Percentiles rank a stretch among this genome's conserved stretches.
Evolutionary conservation across 2,329 filamentous ascomycete species (phyloP).

Genomic region (Exophiala spinifera): DNA sequence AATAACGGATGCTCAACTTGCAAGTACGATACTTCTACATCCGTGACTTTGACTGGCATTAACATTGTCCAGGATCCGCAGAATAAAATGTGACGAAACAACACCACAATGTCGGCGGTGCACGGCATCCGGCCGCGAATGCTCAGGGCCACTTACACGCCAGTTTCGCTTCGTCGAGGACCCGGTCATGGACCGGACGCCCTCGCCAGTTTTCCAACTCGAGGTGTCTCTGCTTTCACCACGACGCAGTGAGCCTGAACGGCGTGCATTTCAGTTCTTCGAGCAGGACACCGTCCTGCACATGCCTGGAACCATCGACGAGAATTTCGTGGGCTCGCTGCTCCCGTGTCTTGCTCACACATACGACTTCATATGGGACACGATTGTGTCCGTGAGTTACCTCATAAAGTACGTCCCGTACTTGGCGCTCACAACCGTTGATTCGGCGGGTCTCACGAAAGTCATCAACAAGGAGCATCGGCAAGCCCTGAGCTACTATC

Average conservation of each 20-base stretch:
- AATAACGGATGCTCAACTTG: not conserved
- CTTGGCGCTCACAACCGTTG: not conserved
- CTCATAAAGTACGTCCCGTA: constrained; percentile 33
- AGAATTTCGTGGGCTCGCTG: constrained; percentile 37
- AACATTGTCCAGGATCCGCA: constrained; percentile 11
- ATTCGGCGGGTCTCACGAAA: not conserved
- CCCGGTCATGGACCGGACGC: constrained; percentile 3
- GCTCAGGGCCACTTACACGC: constrained; percentile 16
- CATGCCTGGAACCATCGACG: constrained; percentile 36
- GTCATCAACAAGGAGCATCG: constrained; percentile 6
- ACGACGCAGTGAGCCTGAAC: constrained; percentile 27
- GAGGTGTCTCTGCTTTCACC: constrained; percentile 15
- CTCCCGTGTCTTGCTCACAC: constrained; percentile 37
- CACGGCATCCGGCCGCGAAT: constrained; percentile 20
- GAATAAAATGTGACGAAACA: constrained; percentile 25
- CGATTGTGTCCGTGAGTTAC: constrained; percentile 38
- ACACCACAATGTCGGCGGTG: constrained; percentile 20
- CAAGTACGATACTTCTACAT: not conserved
- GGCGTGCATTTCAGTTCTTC: constrained; percentile 40
- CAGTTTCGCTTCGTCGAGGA: constrained; percentile 16
- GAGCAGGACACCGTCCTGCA: constrained; percentile 34
- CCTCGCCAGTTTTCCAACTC: not conserved
- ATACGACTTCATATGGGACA: constrained; percentile 40
- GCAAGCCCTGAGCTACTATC: constrained; percentile 21
- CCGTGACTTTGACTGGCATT: not conserved